Base-by-base conservation (phyloP, 495 filamentous ascomycete genomes). In the Lentithecium fluviatile region DNA sequence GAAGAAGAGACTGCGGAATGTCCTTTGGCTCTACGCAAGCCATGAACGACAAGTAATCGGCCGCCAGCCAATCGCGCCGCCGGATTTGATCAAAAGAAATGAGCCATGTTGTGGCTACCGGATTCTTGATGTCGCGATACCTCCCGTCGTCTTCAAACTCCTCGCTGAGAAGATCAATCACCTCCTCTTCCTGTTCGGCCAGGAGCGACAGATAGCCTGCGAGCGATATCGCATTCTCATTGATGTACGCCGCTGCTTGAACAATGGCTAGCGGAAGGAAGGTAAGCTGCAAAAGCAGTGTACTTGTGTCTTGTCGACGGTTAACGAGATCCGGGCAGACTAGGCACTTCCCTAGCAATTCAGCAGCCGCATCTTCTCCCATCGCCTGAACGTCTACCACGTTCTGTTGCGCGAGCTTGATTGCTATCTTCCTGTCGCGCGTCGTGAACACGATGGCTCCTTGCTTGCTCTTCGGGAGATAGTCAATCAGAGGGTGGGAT, bases 11-110 rank as follows among this genome's bases (percentile, higher is more conserved):
- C 1, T 38, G 45, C 43, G 69, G 69, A 53, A 71, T 75, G 47
- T 65, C 69, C 58, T 71, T 74, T 50, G 69, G 58, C 43, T 71
- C 69, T 2, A 71, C 42, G 43, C 58, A 66, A 2, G 69, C 60
- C 34, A 69, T 69, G 52, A 64, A 66, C 11, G 45, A 57, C 12
- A 71, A 60, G 36, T 70, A 58, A 3, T 71, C 56, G 45, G 69
- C 69, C 38, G 69, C 67, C 12, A 55, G 17, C 1, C 26, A 19
- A 54, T 69, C 42, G 7, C 50, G 46, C 12, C 55, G 11, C 0
- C 53, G 48, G 24, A 71, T 64, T 59, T 69, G 57, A 8, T 64
- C 50, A 29, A 71, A 66, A 0, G 62, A 64, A 23, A 69, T 50
- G 2, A 64, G 25, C 58, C 62, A 69, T 43, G 69, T 71, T n/a